Evolutionary conservation across 805 yeast species (phyloP), one percentile per base, ranked within the genome.

Genomic region (Saccharomyces kudriavzevii): DNA sequence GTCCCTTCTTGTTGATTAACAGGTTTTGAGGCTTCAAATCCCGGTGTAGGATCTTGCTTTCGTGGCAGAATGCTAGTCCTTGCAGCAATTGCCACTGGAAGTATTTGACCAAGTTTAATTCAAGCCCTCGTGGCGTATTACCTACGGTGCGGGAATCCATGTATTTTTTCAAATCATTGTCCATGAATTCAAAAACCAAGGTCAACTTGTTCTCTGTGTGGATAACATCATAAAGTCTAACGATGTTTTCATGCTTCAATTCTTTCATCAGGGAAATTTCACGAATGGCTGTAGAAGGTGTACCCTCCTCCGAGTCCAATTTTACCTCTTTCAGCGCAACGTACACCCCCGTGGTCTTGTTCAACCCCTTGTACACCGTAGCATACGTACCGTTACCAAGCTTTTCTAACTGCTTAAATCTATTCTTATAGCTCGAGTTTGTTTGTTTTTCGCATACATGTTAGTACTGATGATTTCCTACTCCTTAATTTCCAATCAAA

Each of bases 11-110:
- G 72, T 94, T 90, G 63, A 94, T 92, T 66, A 94, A 80, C 67
- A 94, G 77, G 71, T 94, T 94, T 71, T 94, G 99, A 2, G 99
- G 99, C 71, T 94, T 94, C 66, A 94, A 79, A 71, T 94, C 99
- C 62, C 99, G 84, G 72, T 94, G 99, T 57, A 94, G 75, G 49
- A 94, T 94, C 57, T 97, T 81, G 69, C 91, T 97, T 20, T 94
- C 83, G 70, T 94, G 99, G 69, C 98, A 92, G 70, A 90, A 91
- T 58, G 87, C 83, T 46, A 90, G 86, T 17, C 99, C 99, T 67
- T 85, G 86, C 56, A 94, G 82, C 58, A 94, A 73, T 74, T 94
- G 99, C 74, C 87, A 80, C 88, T 91, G 85, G 70, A 94, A 94
- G 65, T 89, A 81, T 71, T 91, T 94, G 55, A 92, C 92, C 87